Conservation (phyloP, 192 early-diverging fungal genomes). For the Umbelopsis isabellina region DNA sequence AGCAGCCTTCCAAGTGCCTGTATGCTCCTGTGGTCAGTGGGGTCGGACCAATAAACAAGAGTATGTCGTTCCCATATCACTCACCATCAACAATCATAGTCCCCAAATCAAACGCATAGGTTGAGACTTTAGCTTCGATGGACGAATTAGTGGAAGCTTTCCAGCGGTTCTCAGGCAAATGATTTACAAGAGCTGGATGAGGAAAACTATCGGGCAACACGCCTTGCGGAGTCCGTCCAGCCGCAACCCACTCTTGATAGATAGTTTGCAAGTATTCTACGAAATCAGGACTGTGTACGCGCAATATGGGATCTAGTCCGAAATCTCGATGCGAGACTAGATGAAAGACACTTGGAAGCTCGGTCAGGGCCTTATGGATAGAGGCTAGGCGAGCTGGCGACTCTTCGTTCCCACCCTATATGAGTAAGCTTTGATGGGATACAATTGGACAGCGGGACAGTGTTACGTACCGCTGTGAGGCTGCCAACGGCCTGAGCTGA, state of each 20-base stretch:
- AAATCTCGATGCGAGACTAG: slow-evolving; percentile 54
- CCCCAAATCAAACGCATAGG: slow-evolving; percentile 21
- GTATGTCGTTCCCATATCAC: slow-evolving; percentile 1
- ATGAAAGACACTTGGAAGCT: slow-evolving; percentile 27
- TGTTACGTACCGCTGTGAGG: slow-evolving; percentile 16
- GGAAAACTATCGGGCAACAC: slow-evolving; percentile 28
- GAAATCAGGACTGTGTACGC: slow-evolving; percentile 62
- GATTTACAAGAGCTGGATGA: slow-evolving; percentile 11
- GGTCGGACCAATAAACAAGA: background rate
- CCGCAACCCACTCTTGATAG: slow-evolving; percentile 55
- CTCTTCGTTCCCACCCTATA: background rate
- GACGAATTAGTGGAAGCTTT: background rate
- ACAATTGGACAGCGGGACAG: background rate
- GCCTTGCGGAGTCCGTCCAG: slow-evolving; percentile 18
- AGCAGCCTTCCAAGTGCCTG: slow-evolving; percentile 66
- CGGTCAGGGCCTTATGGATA: slow-evolving; percentile 12
- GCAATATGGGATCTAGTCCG: slow-evolving; percentile 52
- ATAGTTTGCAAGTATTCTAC: slow-evolving; percentile 60
- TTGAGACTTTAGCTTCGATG: slow-evolving; percentile 16
- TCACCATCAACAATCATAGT: slow-evolving; percentile 28
- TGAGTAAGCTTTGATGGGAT: background rate
- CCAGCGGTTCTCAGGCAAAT: background rate
- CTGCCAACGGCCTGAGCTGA: slow-evolving; percentile 12
- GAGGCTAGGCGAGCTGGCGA: slow-evolving; percentile 19
- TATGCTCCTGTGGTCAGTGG: background rate